Conservation (phyloP, 2,329 filamentous ascomycete species). For the Calonectria montana region DNA sequence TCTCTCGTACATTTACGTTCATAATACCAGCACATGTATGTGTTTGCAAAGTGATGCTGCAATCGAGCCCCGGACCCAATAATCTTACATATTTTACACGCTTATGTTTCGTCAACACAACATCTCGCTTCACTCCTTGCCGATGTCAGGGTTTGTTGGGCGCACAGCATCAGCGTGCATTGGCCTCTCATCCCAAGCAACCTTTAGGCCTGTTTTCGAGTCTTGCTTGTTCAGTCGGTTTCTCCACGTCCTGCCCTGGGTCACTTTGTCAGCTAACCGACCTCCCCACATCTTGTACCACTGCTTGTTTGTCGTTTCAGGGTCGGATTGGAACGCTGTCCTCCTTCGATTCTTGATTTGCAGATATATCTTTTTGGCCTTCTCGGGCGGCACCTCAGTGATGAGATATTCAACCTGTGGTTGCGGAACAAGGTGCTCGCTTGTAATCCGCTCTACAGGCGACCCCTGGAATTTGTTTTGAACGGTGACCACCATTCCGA, state of each 20-base stretch:
- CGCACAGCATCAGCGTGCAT: not conserved
- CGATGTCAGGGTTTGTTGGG: not conserved
- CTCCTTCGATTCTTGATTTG: slow-evolving; percentile 67
- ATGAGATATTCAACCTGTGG: slow-evolving; percentile 79
- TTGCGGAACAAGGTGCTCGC: not conserved
- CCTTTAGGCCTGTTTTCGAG: slow-evolving; percentile 56
- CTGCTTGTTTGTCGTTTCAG: slow-evolving; percentile 53
- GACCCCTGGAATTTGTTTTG: slow-evolving; percentile 78
- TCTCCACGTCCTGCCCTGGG: slow-evolving; percentile 70
- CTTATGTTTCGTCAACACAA: not conserved
- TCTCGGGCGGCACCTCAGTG: slow-evolving; percentile 64
- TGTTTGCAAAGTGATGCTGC: not conserved
- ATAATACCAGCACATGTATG: not conserved
- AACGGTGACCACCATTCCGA: slow-evolving; percentile 78
- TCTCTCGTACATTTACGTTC: not conserved
- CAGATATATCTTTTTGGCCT: slow-evolving; percentile 65
- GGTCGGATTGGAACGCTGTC: slow-evolving; percentile 55
- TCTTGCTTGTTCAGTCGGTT: slow-evolving; percentile 64
- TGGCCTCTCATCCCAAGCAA: slow-evolving; percentile 57
- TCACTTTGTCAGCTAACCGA: slow-evolving; percentile 54
- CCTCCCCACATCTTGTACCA: slow-evolving; percentile 62
- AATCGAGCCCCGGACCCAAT: not conserved
- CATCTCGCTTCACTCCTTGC: not conserved
- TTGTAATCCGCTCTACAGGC: slow-evolving; percentile 69
- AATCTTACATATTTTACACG: not conserved